Evolutionary conservation across 768 basidiomycete genomes (phyloP).

Genomic region (Naganishia kalamii): DNA sequence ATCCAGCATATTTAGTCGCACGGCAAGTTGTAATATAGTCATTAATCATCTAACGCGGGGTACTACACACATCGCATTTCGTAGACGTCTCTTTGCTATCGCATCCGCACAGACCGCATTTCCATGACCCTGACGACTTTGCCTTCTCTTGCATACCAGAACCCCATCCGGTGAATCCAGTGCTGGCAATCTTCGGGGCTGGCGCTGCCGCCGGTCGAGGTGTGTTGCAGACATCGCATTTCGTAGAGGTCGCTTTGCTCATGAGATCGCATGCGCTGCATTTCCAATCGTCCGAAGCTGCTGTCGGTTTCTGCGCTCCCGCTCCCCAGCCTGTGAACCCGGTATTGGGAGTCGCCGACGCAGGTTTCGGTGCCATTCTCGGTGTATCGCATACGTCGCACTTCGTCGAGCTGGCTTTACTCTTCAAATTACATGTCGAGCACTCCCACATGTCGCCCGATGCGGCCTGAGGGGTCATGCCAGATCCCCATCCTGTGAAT

Average conservation of each 20-base stretch:
- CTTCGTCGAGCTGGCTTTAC: slow-evolving; percentile 1
- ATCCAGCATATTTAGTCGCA: background rate
- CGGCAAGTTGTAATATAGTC: background rate
- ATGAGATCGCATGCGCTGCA: slow-evolving; percentile 10
- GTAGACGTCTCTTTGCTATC: slow-evolving; percentile 6
- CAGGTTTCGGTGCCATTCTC: background rate
- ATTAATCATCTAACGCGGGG: background rate
- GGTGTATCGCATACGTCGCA: slow-evolving; percentile 20
- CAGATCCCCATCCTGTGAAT: slow-evolving; percentile 22
- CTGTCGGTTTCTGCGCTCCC: background rate
- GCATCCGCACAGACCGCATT: background rate
- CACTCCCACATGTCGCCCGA: slow-evolving; percentile 10
- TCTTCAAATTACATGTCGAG: slow-evolving; percentile 2
- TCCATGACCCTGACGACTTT: slow-evolving; percentile 3
- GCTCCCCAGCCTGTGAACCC: slow-evolving; percentile 24
- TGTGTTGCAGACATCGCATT: slow-evolving; percentile 20
- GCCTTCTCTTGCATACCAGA: background rate
- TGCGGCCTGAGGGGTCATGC: background rate
- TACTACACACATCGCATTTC: slow-evolving; percentile 11
- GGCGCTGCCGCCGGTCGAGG: background rate
- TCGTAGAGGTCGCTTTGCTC: slow-evolving; percentile 7
- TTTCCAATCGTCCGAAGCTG: background rate
- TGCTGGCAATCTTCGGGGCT: background rate
- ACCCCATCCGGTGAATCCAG: no score
- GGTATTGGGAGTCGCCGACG: background rate